phyloP scores from a whole-genome alignment of 2,329 filamentous ascomycete species.

The Trichoderma lentiforme region DNA sequence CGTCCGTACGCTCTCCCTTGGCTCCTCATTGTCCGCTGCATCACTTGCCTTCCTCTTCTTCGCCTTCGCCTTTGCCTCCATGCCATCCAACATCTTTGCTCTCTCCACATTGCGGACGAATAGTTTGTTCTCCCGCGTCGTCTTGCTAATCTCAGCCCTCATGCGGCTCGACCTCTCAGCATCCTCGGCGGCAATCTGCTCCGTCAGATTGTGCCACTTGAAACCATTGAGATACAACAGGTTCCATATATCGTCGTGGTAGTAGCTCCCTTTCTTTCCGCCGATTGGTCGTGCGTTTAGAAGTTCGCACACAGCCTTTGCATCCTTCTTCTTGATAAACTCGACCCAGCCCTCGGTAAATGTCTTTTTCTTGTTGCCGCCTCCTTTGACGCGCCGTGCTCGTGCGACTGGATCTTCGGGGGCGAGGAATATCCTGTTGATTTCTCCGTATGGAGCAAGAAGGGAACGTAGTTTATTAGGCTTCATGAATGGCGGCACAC shows the following conservation, averaged over 20 bases:
- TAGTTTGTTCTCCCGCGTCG: slow-evolving; percentile 74
- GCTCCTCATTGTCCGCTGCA: slow-evolving; percentile 24
- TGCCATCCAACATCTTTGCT: slow-evolving; percentile 74
- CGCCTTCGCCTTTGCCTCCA: slow-evolving; percentile 53
- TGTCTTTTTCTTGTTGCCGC: slow-evolving; percentile 80
- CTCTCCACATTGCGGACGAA: slow-evolving; percentile 77
- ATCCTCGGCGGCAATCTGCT: slow-evolving; percentile 78
- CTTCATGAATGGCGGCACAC: slow-evolving; percentile 87
- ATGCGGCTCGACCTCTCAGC: slow-evolving; percentile 73
- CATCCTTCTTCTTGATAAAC: slow-evolving; percentile 71
- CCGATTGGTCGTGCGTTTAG: slow-evolving; percentile 76
- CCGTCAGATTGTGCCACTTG: slow-evolving; percentile 74
- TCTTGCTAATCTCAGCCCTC: slow-evolving; percentile 72
- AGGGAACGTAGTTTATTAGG: slow-evolving; percentile 72
- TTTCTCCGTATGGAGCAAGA: slow-evolving; percentile 68
- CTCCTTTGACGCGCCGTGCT: slow-evolving; percentile 62
- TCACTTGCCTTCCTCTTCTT: slow-evolving; percentile 37
- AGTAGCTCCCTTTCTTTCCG: slow-evolving; percentile 79
- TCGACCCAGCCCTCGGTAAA: slow-evolving; percentile 87
- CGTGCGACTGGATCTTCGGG: slow-evolving; percentile 69
- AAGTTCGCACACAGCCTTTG: slow-evolving; percentile 70
- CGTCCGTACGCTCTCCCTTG: slow-evolving; percentile 36
- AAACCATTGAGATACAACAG: slow-evolving; percentile 78
- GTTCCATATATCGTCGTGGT: slow-evolving; percentile 85
- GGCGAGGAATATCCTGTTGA: slow-evolving; percentile 76